phyloP scores from a whole-genome alignment of 2,329 filamentous ascomycete genomes.

The Aspergillus piperis region DNA sequence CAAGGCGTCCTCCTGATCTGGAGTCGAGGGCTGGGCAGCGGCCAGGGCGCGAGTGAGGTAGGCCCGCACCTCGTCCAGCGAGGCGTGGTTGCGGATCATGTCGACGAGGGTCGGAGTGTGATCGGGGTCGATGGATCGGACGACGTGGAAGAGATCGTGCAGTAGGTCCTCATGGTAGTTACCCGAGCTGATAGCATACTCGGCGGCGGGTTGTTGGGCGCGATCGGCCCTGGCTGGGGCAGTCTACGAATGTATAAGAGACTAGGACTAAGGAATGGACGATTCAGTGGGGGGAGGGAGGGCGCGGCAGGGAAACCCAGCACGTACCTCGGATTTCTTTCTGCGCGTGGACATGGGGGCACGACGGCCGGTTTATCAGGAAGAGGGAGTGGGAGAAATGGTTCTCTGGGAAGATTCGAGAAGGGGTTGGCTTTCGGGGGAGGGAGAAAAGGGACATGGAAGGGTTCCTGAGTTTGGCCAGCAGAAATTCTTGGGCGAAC shows the following conservation, averaged over 20 bases:
- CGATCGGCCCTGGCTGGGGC: not conserved
- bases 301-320: not conserved
- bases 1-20: conserved; percentile 12
- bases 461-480: no score
- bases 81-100: conserved; percentile 29
- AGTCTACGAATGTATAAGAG: no score
- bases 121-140: conserved; percentile 24
- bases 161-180: conserved; percentile 32
- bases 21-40: conserved; percentile 6
- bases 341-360: not conserved
- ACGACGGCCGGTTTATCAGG: no score
- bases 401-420: no score
- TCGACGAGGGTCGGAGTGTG: conserved; percentile 25
- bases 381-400: no score
- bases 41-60: conserved; percentile 25
- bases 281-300: not conserved
- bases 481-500: no score
- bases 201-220: not conserved
- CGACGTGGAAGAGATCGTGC: conserved; percentile 28
- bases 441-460: no score
- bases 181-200: not conserved
- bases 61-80: conserved; percentile 27
- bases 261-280: no score
- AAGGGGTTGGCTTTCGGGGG: no score
- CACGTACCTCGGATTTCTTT: not conserved